These are phyloP conservation scores for Xerocomus spinulosus DNA, from an alignment of 768 basidiomycete species.

Conservation along the genomic window DNA sequence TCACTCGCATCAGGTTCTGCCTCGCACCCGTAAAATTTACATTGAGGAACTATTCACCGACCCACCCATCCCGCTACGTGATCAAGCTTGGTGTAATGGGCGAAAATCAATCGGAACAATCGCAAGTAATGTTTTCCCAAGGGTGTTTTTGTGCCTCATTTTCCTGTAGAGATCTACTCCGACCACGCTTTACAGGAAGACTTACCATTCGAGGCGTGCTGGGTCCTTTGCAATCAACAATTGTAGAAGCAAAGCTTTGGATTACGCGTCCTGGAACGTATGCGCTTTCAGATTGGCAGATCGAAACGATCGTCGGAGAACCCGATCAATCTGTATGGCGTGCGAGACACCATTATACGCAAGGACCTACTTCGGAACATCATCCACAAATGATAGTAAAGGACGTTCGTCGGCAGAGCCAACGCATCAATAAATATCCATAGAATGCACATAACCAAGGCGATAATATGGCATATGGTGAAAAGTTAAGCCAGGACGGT, in stretches of 20 bases:
- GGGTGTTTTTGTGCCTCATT: conserved; percentile 6
- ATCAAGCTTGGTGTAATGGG: conserved; percentile 41
- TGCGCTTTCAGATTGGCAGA: conserved; percentile 59
- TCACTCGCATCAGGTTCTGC: conserved; percentile 45
- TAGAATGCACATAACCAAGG: conserved; percentile 13
- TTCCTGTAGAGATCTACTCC: conserved; percentile 36
- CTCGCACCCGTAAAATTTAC: conserved; percentile 49
- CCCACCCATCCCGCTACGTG: conserved; percentile 53
- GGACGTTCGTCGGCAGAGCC: conserved; percentile 10
- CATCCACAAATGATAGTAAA: conserved; percentile 34
- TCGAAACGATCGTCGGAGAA: conserved; percentile 63
- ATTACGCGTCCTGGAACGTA: conserved; percentile 61
- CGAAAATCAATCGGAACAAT: conserved; percentile 19
- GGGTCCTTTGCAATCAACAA: conserved; percentile 41
- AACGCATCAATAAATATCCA: conserved; percentile 1
- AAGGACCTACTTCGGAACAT: conserved; percentile 30
- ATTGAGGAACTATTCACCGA: conserved; percentile 70
- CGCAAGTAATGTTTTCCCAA: conserved; percentile 10
- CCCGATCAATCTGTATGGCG: conserved; percentile 26
- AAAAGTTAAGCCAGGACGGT: not conserved
- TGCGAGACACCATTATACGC: conserved; percentile 39
- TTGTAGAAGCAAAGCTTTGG: conserved; percentile 52
- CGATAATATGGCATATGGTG: not conserved
- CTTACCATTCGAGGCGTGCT: conserved; percentile 61
- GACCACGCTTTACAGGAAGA: conserved; percentile 61